A percentile compares a stretch with the other conserved stretches of the same genome.
phyloP scores from a whole-genome alignment of 208 protist species.

The Acanthamoeba quina region DNA sequence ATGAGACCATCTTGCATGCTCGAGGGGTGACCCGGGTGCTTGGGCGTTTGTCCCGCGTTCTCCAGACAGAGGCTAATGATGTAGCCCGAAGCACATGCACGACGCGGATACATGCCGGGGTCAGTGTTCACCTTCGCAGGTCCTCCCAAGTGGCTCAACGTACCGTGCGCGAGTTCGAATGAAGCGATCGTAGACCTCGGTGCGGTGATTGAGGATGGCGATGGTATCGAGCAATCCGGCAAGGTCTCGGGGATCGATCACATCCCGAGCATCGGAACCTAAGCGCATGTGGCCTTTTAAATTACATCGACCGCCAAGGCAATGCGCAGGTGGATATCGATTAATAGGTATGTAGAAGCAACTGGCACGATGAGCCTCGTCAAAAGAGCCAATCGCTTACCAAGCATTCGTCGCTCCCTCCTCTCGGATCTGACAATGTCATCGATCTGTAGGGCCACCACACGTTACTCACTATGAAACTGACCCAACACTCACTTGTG shows the following conservation, averaged over 20 bases:
- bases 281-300: slow-evolving; percentile 5
- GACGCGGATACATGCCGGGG: no score
- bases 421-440: slow-evolving; percentile 36
- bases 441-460: neutral
- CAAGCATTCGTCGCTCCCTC: slow-evolving; percentile 1
- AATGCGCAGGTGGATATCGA: neutral
- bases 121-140: no score
- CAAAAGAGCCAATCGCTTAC: neutral
- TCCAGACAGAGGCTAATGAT: neutral
- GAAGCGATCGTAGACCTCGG: slow-evolving; percentile 70
- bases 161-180: slow-evolving; percentile 48
- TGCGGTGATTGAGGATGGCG: slow-evolving; percentile 71
- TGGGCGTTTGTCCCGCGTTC: neutral
- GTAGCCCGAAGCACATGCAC: neutral
- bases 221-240: slow-evolving; percentile 61
- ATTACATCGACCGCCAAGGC: neutral
- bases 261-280: neutral
- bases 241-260: slow-evolving; percentile 29
- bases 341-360: slow-evolving; percentile 10
- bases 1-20: slow-evolving; percentile 19
- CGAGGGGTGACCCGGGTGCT: neutral
- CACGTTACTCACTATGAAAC: neutral
- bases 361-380: neutral
- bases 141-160: neutral
- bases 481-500: neutral